A percentile compares a stretch with the other conserved stretches of the same genome.
Evolutionary conservation across 78 protist species (phyloP).

Genomic region (Blattamonas nauphoetae): DNA sequence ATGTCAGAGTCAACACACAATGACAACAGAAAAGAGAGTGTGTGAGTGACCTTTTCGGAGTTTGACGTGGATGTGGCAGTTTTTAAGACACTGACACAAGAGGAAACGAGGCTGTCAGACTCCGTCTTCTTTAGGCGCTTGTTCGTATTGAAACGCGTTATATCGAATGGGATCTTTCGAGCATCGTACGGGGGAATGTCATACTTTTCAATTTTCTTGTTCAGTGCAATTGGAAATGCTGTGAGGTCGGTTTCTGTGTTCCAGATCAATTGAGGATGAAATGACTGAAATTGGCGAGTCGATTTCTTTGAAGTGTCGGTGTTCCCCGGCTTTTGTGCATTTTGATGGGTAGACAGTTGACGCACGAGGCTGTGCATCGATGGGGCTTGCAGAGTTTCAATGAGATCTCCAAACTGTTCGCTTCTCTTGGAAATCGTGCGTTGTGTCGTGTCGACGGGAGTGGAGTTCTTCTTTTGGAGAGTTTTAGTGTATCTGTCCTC

Average conservation of each 20-base stretch:
- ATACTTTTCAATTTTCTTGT: slow-evolving; percentile 6
- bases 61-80: too few relatives aligned
- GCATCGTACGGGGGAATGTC: background rate
- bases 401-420: background rate
- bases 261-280: too few relatives aligned
- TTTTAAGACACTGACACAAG: background rate
- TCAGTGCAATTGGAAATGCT: background rate
- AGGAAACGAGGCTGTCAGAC: background rate
- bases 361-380: background rate
- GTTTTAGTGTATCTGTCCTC: too few relatives aligned
- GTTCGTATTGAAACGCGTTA: background rate
- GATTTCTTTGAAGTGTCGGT: too few relatives aligned
- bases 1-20: background rate
- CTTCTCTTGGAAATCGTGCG: too few relatives aligned
- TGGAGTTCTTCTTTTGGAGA: too few relatives aligned
- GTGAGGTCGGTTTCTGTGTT: background rate
- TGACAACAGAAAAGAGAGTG: background rate
- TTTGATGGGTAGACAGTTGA: too few relatives aligned
- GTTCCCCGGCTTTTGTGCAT: too few relatives aligned
- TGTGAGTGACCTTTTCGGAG: background rate
- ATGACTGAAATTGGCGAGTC: too few relatives aligned
- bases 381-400: background rate
- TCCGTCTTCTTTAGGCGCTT: background rate
- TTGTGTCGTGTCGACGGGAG: too few relatives aligned
- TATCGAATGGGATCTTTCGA: background rate